Evolutionary conservation across 2,329 filamentous ascomycete genomes (phyloP).

Genomic region (Didymella pinodella): DNA sequence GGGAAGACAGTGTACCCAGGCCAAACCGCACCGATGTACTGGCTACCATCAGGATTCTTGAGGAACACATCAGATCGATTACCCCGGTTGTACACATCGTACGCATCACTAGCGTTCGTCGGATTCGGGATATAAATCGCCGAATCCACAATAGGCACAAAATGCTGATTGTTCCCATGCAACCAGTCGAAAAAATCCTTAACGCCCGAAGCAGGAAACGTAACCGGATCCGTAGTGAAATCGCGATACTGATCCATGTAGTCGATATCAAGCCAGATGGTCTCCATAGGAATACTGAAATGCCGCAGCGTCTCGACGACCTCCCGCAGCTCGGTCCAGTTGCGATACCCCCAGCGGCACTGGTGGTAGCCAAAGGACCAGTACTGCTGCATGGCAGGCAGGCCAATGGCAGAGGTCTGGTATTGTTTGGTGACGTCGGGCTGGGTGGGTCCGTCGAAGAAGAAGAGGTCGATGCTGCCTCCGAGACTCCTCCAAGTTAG

Average conservation of each 20-base stretch:
- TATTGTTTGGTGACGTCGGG: conserved; percentile 75
- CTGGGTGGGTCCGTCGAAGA: conserved; percentile 76
- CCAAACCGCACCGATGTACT: conserved; percentile 65
- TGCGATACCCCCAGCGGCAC: conserved; percentile 82
- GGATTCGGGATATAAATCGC: conserved; percentile 78
- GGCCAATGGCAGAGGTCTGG: conserved; percentile 69
- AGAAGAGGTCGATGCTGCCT: conserved; percentile 80
- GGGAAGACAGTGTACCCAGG: conserved; percentile 68
- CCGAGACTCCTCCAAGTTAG: conserved; percentile 79
- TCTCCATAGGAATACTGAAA: conserved; percentile 64
- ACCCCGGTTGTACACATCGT: conserved; percentile 61
- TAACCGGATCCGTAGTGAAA: conserved; percentile 64
- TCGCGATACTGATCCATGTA: conserved; percentile 60
- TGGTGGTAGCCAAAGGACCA: conserved; percentile 85
- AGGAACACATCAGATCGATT: conserved; percentile 60
- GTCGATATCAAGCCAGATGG: conserved; percentile 57
- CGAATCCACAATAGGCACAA: conserved; percentile 67
- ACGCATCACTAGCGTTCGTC: conserved; percentile 68
- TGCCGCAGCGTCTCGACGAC: conserved; percentile 62
- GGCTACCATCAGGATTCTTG: conserved; percentile 62
- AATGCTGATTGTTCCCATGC: conserved; percentile 64
- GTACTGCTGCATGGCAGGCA: conserved; percentile 80
- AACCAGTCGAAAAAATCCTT: conserved; percentile 61
- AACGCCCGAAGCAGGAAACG: conserved; percentile 60
- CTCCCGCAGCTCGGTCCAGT: conserved; percentile 71